Evolutionary conservation across 2,329 filamentous ascomycete genomes (phyloP), one percentile per base, ranked within the genome.

Genomic region (Fusarium longipes): DNA sequence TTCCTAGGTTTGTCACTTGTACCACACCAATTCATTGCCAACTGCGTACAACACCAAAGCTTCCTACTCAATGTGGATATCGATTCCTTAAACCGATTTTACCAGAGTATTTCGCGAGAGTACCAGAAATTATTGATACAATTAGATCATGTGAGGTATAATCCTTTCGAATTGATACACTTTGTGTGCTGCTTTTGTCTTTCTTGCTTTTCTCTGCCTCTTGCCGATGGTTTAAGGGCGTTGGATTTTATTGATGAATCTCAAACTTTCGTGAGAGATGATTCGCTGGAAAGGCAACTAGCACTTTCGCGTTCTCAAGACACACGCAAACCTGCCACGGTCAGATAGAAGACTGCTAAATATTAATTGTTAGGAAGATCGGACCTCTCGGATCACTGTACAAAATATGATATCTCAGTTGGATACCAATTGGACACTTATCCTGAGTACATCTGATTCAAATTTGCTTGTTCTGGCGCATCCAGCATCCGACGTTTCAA

Each of bases 11-110:
- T 50, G 44, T 54, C 63, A 49, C 55, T 71, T 73, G 70, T 72
- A 63, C 70, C 68, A 73, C 70, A 67, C 72, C 71, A 55, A 29
- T 44, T 60, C 68, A 29, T 54, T 67, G 36, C 54, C 62, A 53
- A 42, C 50, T 54, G 45, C 57, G 64, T 67, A 55, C 53, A 69
- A 50, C 53, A 69, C 40, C 38, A 43, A 36, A 35, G 45, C 49
- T 67, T 54, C 35, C 48, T 42, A 38, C 18, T 42, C 25, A 45
- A 20, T 47, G 20, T 47, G 45, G 24, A 49, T 49, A 49, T 22
- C 4, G 45, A 27, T 25, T 25, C 22, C 24, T 18, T 8, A 49
- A 25, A 20, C 22, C 30, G n/a, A 27, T 25, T 43, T 40, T 22
- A 42, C 36, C 44, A 60, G 48, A 30, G 25, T 55, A 17, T 30